These are phyloP conservation scores for Penicillium sp. DNA, from an alignment of 2,329 filamentous ascomycete genomes.

Conservation along the genomic window DNA sequence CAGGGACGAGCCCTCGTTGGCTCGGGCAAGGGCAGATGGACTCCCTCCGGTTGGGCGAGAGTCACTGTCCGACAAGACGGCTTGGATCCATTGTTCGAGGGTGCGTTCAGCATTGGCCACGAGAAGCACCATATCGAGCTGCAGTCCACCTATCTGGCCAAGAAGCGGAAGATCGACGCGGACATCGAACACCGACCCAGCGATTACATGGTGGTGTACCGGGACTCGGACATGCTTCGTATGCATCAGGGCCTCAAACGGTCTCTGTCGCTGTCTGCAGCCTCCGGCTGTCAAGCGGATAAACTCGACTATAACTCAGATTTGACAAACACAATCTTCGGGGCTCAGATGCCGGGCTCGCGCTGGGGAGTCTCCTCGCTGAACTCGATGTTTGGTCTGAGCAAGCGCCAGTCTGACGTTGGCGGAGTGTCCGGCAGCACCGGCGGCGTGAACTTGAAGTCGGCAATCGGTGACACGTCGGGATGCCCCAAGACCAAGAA, in stretches of 20 bases:
- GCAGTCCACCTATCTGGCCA: conserved; percentile 68
- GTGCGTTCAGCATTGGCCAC: conserved; percentile 75
- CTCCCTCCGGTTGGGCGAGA: conserved; percentile 80
- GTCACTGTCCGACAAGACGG: conserved; percentile 78
- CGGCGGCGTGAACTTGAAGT: conserved; percentile 72
- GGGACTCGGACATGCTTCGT: conserved; percentile 76
- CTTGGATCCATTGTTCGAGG: conserved; percentile 76
- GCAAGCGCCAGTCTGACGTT: conserved; percentile 65
- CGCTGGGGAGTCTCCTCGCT: conserved; percentile 62
- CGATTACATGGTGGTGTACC: conserved; percentile 86
- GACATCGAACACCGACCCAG: conserved; percentile 54
- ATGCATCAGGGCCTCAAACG: conserved; percentile 60
- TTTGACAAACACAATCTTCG: conserved; percentile 65
- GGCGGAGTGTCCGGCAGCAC: conserved; percentile 69
- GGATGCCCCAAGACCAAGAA: conserved; percentile 89
- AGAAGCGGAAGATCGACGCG: conserved; percentile 70
- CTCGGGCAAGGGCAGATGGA: conserved; percentile 65
- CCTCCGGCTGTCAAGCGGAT: conserved; percentile 68
- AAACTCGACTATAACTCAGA: conserved; percentile 74
- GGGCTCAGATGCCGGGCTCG: conserved; percentile 52
- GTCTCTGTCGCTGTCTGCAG: conserved; percentile 48
- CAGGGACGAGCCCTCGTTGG: conserved; percentile 74
- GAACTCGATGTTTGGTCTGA: conserved; percentile 63
- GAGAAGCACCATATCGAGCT: conserved; percentile 87
- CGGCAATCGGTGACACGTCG: conserved; percentile 73